Evolutionary conservation across 495 filamentous ascomycete genomes (phyloP), one percentile per base, ranked within the genome.

Genomic region (Bacidia rubella): DNA sequence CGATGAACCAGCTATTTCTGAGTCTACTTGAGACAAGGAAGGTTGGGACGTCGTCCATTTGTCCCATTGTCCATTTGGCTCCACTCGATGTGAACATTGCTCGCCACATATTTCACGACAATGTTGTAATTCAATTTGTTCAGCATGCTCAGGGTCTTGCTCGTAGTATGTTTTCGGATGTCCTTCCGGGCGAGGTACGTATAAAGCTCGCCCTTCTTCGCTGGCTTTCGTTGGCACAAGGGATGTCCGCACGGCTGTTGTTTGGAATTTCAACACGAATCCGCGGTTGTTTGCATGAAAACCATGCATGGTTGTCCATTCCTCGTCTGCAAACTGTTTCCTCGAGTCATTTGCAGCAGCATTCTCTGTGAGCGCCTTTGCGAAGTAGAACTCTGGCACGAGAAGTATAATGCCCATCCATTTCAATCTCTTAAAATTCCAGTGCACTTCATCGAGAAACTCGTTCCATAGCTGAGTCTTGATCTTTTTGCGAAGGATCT

Each of bases 231-330:
- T 15, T 22, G 52, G 52, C 26, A 39, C 29, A 11, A 54, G 52
- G 11, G 43, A 39, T 29, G 27, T 54, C 10, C 4, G 42, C 7
- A 54, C 52, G n/a, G 52, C 52, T 35, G 52, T 25, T 1, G 47
- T 46, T 17, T 48, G 27, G 38, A 55, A 55, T 4, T 46, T 32
- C 5, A 51, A 29, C 15, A 55, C 47, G 25, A 51, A 44, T 9
- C 46, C 46, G 12, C 52, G 5, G 40, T 46, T 54, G 35, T 54
- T 54, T 4, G 52, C 52, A 48, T 46, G 46, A 32, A 48, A 49
- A 1, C 27, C 52, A 48, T 54, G 52, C 15, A 46, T 47, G n/a
- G 44, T 48, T 11, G 43, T 48, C 52, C 52, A 54, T 11, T 48
- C 43, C 26, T 49, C 38, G 15, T 29, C 11, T 20, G 15, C 24